Base-by-base conservation (phyloP, 2,329 filamentous ascomycete species). In the Aspergillus clavatus region DNA sequence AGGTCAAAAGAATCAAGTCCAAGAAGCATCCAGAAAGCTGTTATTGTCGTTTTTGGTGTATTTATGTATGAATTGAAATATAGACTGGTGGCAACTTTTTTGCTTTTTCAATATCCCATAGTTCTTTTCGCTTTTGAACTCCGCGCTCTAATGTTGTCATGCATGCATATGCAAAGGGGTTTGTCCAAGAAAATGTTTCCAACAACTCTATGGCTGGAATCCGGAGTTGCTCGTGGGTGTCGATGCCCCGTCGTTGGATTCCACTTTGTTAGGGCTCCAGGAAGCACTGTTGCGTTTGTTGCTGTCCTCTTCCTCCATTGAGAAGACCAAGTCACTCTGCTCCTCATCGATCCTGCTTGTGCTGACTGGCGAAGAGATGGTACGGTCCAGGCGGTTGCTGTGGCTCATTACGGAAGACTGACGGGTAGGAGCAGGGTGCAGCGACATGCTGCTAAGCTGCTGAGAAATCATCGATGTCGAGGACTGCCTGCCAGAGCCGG, bases 391-490 rank as follows among this genome's bases (percentile, higher is more conserved):
- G 23, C 70, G 67, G 38, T 55, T 62, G 40, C 51, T 57, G n/a
- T 56, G 51, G 19, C 53, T 60, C 12, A 58, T 45, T 19, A 67
- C 58, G 31, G 61, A 60, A 22, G 65, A 57, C 38, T 64, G 67
- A 7, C 69, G 67, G 14, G 62, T 63, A n/a, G 63, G 62, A 36
- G 60, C 60, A 24, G 71, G 70, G 45, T 74, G 68, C 27, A 75
- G 62, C 5, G 67, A 71, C 53, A 70, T 63, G 45, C 67, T 61
- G 40, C 63, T 60, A n/a, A 80, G 60, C 53, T 79, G 79, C 57
- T 81, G 78, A 38, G 78, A 80, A 43, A 83, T 77, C 72, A 80
- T 80, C 42, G 77, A 79, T 72, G 81, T 80, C 11, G 77, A 77
- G 4, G 76, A 70, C 55, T 80, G 78, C 16, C 77, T 72, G 23